Evolutionary conservation across 306 rosid species (phyloP), one percentile per base, ranked within the genome.

Genomic region (Gynostemma pentaphyllum): DNA sequence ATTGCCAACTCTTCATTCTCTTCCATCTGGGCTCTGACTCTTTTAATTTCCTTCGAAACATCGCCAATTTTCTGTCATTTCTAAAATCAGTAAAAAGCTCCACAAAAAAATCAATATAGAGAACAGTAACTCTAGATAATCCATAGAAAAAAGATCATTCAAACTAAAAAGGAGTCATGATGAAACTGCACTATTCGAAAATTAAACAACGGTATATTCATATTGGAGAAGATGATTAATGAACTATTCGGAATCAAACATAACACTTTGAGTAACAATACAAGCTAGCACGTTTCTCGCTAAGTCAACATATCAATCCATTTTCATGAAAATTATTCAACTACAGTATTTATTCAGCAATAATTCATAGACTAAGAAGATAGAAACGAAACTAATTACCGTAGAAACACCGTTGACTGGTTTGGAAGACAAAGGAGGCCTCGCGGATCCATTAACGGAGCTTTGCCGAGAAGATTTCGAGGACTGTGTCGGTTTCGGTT

Each of bases 11-110:
- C 89, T 74, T 92, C 98, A 27, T 92, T 75, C 64, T 88, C 95
- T 75, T 92, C 98, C 96, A 92, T 88, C 74, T 85, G 98, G 18
- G 96, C 98, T 64, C 98, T 79, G 45, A 92, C 96, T 70, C 96
- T 72, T 80, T 88, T 92, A 47, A 92, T 92, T 67, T 92, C 98
- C 75, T 84, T 76, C 4, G 98, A 92, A 77, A 92, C 96, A 66
- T 86, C 94, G 42, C 98, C 98, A 53, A 92, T 86, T 75, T 68
- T 84, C 98, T 86, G 86, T 46, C 68, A 70, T 64, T 45, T 59
- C 48, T 56, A 34, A 0, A 9, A 64, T 64, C 41, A 62, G 36
- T n/a, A 15, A 18, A 21, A 21, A 15, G 52, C 24, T 27, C 61
- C 50, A 41, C 21, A 13, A 54, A 30, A 27, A 42, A 26, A 21